Base-by-base conservation (phyloP, 768 basidiomycete genomes). In the Pleurotus eryngii region DNA sequence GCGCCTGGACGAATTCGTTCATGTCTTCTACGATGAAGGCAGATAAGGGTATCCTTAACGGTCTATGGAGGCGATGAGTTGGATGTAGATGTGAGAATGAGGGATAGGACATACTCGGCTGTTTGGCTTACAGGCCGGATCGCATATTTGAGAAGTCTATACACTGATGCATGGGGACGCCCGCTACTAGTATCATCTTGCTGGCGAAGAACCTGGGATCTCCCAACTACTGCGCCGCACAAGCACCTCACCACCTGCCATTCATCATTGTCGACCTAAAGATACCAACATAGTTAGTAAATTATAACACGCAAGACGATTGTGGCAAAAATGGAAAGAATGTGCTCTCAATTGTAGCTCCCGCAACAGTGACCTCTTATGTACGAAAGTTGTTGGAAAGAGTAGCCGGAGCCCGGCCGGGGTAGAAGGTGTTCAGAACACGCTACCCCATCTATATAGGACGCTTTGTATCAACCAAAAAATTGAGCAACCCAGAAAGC, bases 281-380 rank as follows among this genome's bases (percentile, higher is more conserved):
- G 49, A 18, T 53, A 57, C 61, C 20, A 60, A 22, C 18, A 27
- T 55, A 56, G 49, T 38, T 47, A 59, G 62, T 40, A 40, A 59
- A 35, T 47, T 5, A 46, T 56, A 30, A 46, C 5, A 38, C 61
- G 46, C 40, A 24, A 17, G 56, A 50, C 17, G 57, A 60, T 50
- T 50, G 55, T 54, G 56, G 38, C 55, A 57, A 55, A 49, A 63
- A 61, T 60, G 61, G 60, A 59, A 62, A 53, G 60, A 59, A 78
- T 98, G 88, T 97, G 73, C 74, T 74, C 87, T 83, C 86, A 79
- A 81, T 76, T 78, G 95, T 98, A 98, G 95, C 94, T 84, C 89
- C 82, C 84, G 79, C 68, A 78, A 82, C 80, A 79, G 83, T 67
- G 64, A 74, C 80, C 89, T 92, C 74, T 66, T 78, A 76, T 78